Conservation (phyloP, 768 basidiomycete species). For the Mycena capillaripes region DNA sequence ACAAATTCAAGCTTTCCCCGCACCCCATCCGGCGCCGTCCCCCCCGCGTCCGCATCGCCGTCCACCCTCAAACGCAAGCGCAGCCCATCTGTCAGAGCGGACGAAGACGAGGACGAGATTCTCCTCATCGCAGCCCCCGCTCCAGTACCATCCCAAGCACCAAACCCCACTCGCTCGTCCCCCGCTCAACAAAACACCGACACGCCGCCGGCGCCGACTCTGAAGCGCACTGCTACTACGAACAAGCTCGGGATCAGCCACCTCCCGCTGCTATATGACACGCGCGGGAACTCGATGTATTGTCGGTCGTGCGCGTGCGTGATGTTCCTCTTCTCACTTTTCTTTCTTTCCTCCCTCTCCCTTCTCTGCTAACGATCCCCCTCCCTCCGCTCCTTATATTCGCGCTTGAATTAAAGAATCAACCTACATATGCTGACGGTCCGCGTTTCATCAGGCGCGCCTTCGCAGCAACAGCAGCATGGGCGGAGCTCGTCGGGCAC, state of each 20-base stretch:
- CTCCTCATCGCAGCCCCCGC: not conserved
- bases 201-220: not conserved
- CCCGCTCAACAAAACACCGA: not conserved
- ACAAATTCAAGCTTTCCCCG: not conserved
- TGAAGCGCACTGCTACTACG: not conserved
- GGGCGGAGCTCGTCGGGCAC: slow-evolving; percentile 50
- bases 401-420: too few relatives aligned
- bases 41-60: not conserved
- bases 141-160: not conserved
- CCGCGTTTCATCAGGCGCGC: slow-evolving; percentile 9
- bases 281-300: slow-evolving; percentile 9
- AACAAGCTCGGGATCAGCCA: slow-evolving; percentile 30
- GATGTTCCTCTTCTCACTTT: too few relatives aligned
- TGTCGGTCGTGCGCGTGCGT: slow-evolving; percentile 26
- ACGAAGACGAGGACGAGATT: not conserved
- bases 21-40: not conserved
- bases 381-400: too few relatives aligned
- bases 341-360: not conserved
- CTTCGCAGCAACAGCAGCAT: slow-evolving; percentile 45
- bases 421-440: not conserved
- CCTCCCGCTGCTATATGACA: slow-evolving; percentile 33
- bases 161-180: not conserved
- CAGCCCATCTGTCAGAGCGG: not conserved
- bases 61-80: slow-evolving; percentile 6
- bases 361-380: too few relatives aligned